Evolutionary conservation across 805 yeast genomes (phyloP), one percentile per base, ranked within the genome.

Genomic region (Peterozyma toletana): DNA sequence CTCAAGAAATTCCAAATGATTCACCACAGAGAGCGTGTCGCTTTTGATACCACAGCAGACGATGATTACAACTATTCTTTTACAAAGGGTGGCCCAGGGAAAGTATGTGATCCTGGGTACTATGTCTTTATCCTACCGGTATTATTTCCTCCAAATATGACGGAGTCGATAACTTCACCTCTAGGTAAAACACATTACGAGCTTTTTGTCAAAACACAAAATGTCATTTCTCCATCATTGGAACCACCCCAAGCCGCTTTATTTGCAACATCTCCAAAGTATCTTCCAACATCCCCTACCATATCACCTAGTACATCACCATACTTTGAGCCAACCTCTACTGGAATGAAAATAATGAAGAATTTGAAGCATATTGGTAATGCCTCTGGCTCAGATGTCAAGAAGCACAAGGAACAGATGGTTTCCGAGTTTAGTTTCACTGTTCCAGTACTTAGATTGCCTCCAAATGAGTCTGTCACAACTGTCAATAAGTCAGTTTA

Each of bases 401-500:
- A 33, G 5, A 41, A 40, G 9, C 14, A 37, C 11, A 30, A 44
- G 37, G 42, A 39, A 10, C 49, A 46, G 14, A 36, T 47, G 27
- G 16, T 38, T 13, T 42, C 43, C 11, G 46, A 41, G 18, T 46
- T 42, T 18, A 31, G 34, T 11, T 47, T 45, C 29, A 44, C 41
- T 11, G 37, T 52, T 15, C 55, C 55, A 11, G 45, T 48, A 11
- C 40, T 71, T 1, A 61, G 75, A 48, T 64, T 66, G 0, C 74
- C 81, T 1, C 82, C 82, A 0, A 71, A 77, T 5, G 71, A 73
- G 56, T 79, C 80, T 2, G 71, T 75, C 33, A 71, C 78, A 3
- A 73, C 76, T 7, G 67, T 78, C 5, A 83, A 84, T 55, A 86
- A 83, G 55, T 88, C 95, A 0, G 75, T 86, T 14, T 84, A 80